phyloP scores from a whole-genome alignment of 306 rosid genomes.

The Casuarina glauca region DNA sequence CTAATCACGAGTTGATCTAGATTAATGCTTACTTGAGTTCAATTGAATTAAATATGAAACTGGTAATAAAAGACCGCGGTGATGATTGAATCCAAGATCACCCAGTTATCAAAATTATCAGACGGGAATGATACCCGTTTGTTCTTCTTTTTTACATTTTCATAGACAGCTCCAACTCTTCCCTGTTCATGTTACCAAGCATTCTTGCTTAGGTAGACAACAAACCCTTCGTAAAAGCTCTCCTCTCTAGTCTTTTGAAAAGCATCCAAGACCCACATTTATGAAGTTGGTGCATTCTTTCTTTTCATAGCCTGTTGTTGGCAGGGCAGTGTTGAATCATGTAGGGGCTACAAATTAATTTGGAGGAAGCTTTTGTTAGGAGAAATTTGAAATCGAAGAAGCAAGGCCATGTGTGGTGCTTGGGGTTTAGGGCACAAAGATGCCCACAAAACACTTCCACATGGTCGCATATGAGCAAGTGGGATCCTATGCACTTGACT shows the following conservation, averaged over 20 bases:
- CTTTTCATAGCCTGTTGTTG: background rate
- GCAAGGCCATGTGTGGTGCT: slow-evolving; percentile 13
- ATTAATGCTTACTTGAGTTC: background rate
- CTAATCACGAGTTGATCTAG: background rate
- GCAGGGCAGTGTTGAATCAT: background rate
- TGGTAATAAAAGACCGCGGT: background rate
- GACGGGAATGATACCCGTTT: background rate
- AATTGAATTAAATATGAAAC: background rate
- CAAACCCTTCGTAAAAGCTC: no score
- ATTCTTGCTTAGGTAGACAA: no score
- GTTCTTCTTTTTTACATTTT: no score
- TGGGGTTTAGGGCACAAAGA: slow-evolving; percentile 28
- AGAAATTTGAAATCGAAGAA: background rate
- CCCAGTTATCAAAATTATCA: background rate
- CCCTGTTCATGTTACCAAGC: no score
- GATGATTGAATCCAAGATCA: background rate
- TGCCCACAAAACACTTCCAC: slow-evolving; percentile 11
- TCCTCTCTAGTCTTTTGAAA: background rate
- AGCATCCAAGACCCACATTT: background rate
- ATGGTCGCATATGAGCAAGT: background rate
- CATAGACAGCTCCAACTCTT: no score
- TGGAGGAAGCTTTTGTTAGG: background rate
- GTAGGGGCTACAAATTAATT: background rate
- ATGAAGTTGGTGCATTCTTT: background rate
- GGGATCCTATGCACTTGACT: background rate